These are phyloP conservation scores for Pseudoneurospora amorphoporcata DNA, from an alignment of 495 filamentous ascomycete genomes.

Conservation along the genomic window DNA sequence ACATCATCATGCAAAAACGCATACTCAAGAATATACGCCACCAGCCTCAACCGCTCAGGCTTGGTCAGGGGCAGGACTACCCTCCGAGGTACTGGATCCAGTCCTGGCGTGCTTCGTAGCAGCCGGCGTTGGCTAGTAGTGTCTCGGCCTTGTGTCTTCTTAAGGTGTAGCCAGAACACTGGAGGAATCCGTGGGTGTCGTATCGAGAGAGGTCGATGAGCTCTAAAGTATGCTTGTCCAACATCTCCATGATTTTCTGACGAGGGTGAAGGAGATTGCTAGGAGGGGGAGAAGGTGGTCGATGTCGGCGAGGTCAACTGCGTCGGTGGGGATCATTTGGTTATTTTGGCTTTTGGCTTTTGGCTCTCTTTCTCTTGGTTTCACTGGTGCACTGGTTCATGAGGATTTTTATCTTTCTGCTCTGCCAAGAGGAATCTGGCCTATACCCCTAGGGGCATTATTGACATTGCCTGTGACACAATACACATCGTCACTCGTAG, in stretches of 20 bases:
- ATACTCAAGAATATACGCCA: background rate
- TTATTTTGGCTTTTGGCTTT: background rate
- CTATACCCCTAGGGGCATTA: no score
- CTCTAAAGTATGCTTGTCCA: background rate
- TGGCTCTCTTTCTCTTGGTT: background rate
- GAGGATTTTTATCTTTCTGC: no score
- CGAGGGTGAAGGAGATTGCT: background rate
- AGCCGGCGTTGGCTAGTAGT: constrained; percentile 1
- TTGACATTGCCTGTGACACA: no score
- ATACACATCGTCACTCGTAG: background rate
- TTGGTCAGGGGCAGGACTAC: background rate
- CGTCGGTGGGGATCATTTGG: background rate
- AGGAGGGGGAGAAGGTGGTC: background rate
- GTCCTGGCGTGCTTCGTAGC: constrained; percentile 5
- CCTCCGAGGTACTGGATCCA: constrained; percentile 1
- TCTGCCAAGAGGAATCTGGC: no score
- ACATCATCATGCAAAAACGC: background rate
- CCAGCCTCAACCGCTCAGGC: background rate
- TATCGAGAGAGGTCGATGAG: background rate
- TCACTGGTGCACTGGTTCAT: no score
- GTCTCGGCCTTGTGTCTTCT: background rate
- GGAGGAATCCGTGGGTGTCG: background rate
- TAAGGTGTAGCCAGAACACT: background rate
- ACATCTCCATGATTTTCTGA: background rate
- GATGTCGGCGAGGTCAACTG: background rate